Percentiles rank a stretch among this genome's conserved stretches.
Conservation (phyloP, 495 filamentous ascomycete genomes). For the Talaromyces wortmannii region DNA sequence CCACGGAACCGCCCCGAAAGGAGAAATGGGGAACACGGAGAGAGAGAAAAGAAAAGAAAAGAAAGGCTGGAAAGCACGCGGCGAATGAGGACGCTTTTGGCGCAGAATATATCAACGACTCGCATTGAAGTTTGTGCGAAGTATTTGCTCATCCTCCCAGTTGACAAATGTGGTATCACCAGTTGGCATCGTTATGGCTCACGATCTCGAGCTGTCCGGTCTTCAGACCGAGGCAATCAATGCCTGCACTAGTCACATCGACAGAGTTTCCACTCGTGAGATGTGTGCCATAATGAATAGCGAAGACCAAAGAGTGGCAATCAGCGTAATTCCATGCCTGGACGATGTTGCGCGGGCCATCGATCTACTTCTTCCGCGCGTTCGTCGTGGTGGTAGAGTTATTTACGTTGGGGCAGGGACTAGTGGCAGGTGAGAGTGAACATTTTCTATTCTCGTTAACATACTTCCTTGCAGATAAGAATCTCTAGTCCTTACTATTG, state of each 20-base stretch:
- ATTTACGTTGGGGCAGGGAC: slow-evolving; percentile 34
- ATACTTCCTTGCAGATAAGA: background rate
- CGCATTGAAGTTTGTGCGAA: background rate
- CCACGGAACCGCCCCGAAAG: background rate
- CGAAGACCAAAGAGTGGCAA: slow-evolving; percentile 24
- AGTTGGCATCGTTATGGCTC: slow-evolving; percentile 1
- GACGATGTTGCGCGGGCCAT: slow-evolving; percentile 24
- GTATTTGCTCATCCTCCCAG: background rate
- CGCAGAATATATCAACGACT: background rate
- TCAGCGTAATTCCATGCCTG: slow-evolving; percentile 21
- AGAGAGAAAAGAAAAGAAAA: background rate
- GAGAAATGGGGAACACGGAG: background rate
- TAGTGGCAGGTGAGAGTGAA: slow-evolving; percentile 24
- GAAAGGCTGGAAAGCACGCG: background rate
- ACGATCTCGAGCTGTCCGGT: slow-evolving; percentile 17
- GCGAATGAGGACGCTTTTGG: background rate
- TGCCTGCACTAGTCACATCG: slow-evolving; percentile 20
- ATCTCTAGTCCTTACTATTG: background rate
- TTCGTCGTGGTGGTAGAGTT: slow-evolving; percentile 27
- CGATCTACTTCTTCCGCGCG: slow-evolving; percentile 21
- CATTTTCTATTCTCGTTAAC: background rate
- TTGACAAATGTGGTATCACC: background rate
- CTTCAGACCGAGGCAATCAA: slow-evolving; percentile 31
- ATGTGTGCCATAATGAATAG: slow-evolving; percentile 27
- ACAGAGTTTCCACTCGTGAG: slow-evolving; percentile 25